A percentile compares a stretch with the other conserved stretches of the same genome.
phyloP scores from a whole-genome alignment of 2,329 filamentous ascomycete genomes.

The Colletotrichum chrysophilum region DNA sequence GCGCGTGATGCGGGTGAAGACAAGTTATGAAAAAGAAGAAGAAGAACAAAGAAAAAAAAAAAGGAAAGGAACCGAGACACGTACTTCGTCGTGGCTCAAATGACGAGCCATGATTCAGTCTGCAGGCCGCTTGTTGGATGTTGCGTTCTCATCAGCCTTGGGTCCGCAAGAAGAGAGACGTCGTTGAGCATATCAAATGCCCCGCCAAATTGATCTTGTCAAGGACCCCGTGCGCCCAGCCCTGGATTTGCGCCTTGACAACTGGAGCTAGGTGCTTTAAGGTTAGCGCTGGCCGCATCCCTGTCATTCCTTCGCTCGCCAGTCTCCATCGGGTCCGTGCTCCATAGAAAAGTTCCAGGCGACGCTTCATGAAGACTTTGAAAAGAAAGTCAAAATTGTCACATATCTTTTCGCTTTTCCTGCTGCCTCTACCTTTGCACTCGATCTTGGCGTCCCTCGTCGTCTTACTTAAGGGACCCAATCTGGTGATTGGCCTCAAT shows the following conservation, averaged over 20 bases:
- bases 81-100: slow-evolving; percentile 68
- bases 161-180: background rate
- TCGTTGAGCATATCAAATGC: background rate
- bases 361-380: background rate
- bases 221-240: background rate
- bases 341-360: background rate
- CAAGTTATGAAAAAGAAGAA: no score
- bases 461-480: background rate
- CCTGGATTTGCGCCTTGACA: background rate
- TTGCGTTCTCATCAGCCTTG: background rate
- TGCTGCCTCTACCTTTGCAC: background rate
- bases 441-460: background rate
- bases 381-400: background rate
- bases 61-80: no score
- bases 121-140: background rate
- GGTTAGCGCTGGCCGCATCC: background rate
- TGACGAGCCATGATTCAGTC: slow-evolving; percentile 43
- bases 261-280: background rate
- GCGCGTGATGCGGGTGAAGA: background rate
- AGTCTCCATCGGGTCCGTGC: background rate
- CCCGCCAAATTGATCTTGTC: background rate
- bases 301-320: background rate
- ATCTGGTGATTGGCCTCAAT: background rate
- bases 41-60: background rate
- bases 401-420: background rate